phyloP scores from a whole-genome alignment of 768 basidiomycete species.

The Rossbeevera mucosa region DNA sequence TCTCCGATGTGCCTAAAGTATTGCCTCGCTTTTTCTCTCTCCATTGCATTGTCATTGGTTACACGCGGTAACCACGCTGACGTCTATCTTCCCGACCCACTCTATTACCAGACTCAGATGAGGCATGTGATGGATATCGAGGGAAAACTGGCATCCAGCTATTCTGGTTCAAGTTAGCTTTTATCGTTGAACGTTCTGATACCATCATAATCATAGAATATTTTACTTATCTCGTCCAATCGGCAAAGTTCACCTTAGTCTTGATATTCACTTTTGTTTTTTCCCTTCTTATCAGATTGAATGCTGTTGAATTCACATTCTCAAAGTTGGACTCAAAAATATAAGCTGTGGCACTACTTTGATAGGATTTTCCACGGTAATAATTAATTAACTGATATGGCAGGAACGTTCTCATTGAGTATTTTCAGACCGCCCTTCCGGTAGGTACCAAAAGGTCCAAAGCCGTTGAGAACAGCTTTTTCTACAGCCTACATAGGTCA shows the following conservation, averaged over 20 bases:
- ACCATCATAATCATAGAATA: too few relatives aligned
- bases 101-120: too few relatives aligned
- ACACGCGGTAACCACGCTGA: not conserved
- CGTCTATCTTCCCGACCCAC: not conserved
- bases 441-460: too few relatives aligned
- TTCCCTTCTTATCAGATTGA: not conserved
- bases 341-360: not conserved
- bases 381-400: not conserved
- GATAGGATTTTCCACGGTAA: not conserved
- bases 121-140: too few relatives aligned
- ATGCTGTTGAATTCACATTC: not conserved
- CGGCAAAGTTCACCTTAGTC: not conserved
- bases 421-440: too few relatives aligned
- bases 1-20: not conserved
- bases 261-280: not conserved
- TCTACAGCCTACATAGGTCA: not conserved
- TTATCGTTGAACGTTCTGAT: too few relatives aligned
- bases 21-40: not conserved
- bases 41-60: not conserved
- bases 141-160: too few relatives aligned
- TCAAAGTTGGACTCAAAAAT: not conserved
- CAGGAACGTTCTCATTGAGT: too few relatives aligned
- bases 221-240: not conserved
- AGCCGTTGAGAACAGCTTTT: not conserved
- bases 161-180: too few relatives aligned